Base-by-base conservation (phyloP, 2,329 filamentous ascomycete genomes). In the Cladosporium sp. region DNA sequence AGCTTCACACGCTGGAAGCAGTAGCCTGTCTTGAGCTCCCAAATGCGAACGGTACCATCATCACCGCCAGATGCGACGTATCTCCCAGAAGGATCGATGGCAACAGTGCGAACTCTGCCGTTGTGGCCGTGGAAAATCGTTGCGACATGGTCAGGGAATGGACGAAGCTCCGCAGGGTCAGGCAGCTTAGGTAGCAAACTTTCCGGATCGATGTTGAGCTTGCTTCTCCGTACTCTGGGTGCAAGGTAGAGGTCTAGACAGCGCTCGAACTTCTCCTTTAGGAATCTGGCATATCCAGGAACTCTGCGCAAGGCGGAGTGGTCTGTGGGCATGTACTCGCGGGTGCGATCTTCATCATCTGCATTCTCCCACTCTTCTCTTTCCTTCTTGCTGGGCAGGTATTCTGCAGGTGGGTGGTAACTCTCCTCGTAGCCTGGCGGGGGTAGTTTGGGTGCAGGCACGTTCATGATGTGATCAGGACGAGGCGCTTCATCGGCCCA, bases 171-270 rank as follows among this genome's bases (percentile, higher is more conserved):
- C 67, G 96, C 90, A 0, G 94, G 93, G 59, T 89, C 90, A 7
- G 95, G 94, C 7, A 99, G 80, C 72, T 97, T 97, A 12, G 94
- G 93, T 35, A 99, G 82, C 51, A 99, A 79, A 36, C 91, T 96
- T 73, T 89, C 89, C 3, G 94, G 94, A 67, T 99, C 94, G 69
- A 99, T 97, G 75, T 97, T 96, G 68, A 99, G 84, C 73, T 92
- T 89, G 77, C 92, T 97, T 73, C 95, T 89, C 60, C 93, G 86
- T 57, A 99, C 86, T 68, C 94, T 83, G 47, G 95, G 94, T 15
- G 95, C 94, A 59, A 99, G 82, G 73, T 99, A 99, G 17, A 99
- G 82, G 75, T 99, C 95, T 65, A 99, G 78, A 72, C 91, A 97
- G 63, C 95, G 83, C 73, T 99, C 92, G 67, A 99, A 99, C 64